Base-by-base conservation (phyloP, 768 basidiomycete species). In the Cytidiella melzeri region DNA sequence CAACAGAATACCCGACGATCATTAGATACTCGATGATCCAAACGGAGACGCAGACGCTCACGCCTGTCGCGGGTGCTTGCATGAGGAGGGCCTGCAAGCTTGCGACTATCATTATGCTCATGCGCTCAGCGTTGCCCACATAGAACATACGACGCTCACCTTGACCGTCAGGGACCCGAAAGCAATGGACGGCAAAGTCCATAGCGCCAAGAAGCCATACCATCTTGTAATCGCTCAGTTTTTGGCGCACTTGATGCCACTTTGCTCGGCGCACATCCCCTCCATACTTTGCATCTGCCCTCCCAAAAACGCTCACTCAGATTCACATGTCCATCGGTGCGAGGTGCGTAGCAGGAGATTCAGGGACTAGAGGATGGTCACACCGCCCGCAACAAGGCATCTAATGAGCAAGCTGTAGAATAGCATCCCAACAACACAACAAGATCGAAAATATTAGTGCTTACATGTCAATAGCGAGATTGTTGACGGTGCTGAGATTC, bases 31-130 rank as follows among this genome's bases (percentile, higher is more conserved):
- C 50, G 2, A 39, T 23, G 19, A 51, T 38, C 26, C 46, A 51
- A 23, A 51, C 46, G 13, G 50, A 45, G 18, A 51, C 45, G 27
- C 50, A 51, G 13, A 45, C 46, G 5, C 43, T 51, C 7, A 45
- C 50, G 15, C 50, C 50, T 15, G 43, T n/a, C n/a, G n/a, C 50
- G 18, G 50, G 50, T 13, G 50, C 46, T 23, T 51, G 50, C 26
- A 51, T 12, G 20, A 51, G 50, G 28, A 51, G 45, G 1, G 50
- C 50, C 3, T 40, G 43, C 21, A 51, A 34, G 12, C 43, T 45
- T 2, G 50, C 20, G 41, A 43, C 50, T 51, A 21, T n/a, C 12
- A 24, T 4, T 19, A 15, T 12, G 3, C 6, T 19, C 2, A 10
- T 39, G 6, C n/a, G n/a, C n/a, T n/a, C n/a, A n/a, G n/a, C n/a